Conservation (phyloP, 78 protist genomes). For the Dictyostelium capitatum region DNA sequence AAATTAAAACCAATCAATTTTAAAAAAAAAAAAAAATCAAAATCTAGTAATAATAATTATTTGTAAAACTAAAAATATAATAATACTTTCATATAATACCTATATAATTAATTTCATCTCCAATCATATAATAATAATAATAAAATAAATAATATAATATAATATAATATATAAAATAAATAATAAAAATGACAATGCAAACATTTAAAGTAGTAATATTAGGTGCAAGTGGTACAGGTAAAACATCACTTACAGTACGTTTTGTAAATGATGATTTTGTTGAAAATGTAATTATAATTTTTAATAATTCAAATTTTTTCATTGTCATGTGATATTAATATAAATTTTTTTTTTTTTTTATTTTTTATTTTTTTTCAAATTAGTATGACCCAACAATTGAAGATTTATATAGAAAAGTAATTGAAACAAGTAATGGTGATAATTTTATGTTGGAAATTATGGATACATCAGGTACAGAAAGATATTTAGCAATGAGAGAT, state of each 20-base stretch:
- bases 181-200: constrained; percentile 19
- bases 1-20: too few relatives aligned
- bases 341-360: not conserved
- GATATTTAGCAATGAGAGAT: constrained; percentile 93
- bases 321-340: not conserved
- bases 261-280: constrained; percentile 44
- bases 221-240: constrained; percentile 45
- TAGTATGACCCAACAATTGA: constrained; percentile 84
- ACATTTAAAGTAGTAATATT: constrained; percentile 31
- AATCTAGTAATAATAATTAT: not conserved
- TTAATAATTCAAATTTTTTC: too few relatives aligned
- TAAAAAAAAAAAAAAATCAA: not conserved
- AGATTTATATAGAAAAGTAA: constrained; percentile 65
- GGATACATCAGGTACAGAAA: constrained; percentile 95
- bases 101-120: not conserved
- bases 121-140: too few relatives aligned
- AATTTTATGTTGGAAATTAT: constrained; percentile 59
- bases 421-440: constrained; percentile 62
- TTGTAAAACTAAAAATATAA: not conserved
- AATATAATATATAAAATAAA: not conserved
- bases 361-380: not conserved
- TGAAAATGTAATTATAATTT: constrained; percentile 29
- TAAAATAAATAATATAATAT: not conserved
- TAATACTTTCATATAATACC: too few relatives aligned
- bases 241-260: constrained; percentile 30